phyloP scores from a whole-genome alignment of 2,329 filamentous ascomycete species.

The Verticillium dahliae region DNA sequence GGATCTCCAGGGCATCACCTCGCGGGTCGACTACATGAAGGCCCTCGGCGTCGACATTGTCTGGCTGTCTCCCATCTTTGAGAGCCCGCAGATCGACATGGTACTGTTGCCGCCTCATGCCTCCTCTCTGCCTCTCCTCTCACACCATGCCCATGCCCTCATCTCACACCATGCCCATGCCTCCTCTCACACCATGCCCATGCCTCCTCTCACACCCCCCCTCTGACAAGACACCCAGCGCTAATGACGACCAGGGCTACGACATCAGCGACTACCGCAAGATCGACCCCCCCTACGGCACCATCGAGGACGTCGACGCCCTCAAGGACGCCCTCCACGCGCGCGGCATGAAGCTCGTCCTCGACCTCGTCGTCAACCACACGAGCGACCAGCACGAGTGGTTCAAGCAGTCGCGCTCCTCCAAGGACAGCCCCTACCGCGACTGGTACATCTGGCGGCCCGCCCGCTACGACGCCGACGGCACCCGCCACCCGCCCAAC shows the following conservation, averaged over 20 bases:
- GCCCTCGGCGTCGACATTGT: slow-evolving; percentile 51
- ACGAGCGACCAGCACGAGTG: slow-evolving; percentile 52
- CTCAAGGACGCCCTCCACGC: slow-evolving; percentile 55
- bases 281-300: slow-evolving; percentile 62
- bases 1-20: slow-evolving; percentile 52
- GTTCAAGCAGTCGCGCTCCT: slow-evolving; percentile 50
- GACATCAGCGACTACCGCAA: slow-evolving; percentile 63
- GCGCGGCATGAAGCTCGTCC: slow-evolving; percentile 60
- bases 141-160: no score
- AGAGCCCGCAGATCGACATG: slow-evolving; percentile 59
- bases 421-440: slow-evolving; percentile 45
- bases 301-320: slow-evolving; percentile 58
- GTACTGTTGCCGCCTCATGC: slow-evolving; percentile 11
- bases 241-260: slow-evolving; percentile 41
- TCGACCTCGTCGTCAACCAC: slow-evolving; percentile 71
- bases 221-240: no score
- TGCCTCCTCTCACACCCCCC: no score
- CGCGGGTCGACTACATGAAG: slow-evolving; percentile 47
- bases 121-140: no score
- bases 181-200: no score
- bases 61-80: slow-evolving; percentile 44
- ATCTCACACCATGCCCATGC: no score
- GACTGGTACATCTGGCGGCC: slow-evolving; percentile 63
- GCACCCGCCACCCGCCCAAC: slow-evolving; percentile 54
- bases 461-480: slow-evolving; percentile 48